Evolutionary conservation across 352 stramenopile species (phyloP), one percentile per base, ranked within the genome.

Genomic region (Globisporangium carolinianum): DNA sequence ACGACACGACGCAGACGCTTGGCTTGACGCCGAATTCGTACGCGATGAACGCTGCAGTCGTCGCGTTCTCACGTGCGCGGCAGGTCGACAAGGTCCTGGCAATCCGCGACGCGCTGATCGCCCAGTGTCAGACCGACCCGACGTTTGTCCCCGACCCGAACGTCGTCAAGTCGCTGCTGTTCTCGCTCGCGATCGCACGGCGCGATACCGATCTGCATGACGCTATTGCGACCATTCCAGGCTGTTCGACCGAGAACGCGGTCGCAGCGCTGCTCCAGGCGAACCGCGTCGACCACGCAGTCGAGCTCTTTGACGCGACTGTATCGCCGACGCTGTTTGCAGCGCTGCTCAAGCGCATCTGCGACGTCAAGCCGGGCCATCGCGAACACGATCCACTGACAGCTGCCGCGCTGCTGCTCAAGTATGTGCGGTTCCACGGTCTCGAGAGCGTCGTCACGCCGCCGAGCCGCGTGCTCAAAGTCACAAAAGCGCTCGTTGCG

Each of bases 11-110:
- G 82, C 73, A 83, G 39, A 65, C 71, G 35, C 71, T 89, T 42
- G 58, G 57, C 2, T 62, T 92, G 7, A 48, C 64, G 63, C 78
- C 80, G 24, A 94, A 94, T 57, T 77, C 82, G 50, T 94, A 90
- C 48, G 84, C 82, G 32, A 77, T 77, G 55, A 91, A 91, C 53
- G 84, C 84, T 9, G 80, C 82, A 6, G 78, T 91, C 56, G 63
- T 73, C 6, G 82, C 82, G 2, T 91, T 89, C 58, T 90, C 84
- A 17, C 82, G 82, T 35, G 65, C 73, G 35, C 68, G 68, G 49
- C 62, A 61, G 3, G 64, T 76, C 6, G 78, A 87, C 46, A 63
- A 82, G 36, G 80, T 94, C 48, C 57, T 86, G 38, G 64, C 60
- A n/a, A 73, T 91, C 41, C 72, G 71, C 14, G 71, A 86, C 38